phyloP scores from a whole-genome alignment of 2,329 filamentous ascomycete genomes.

The Hymenotorrendiella dingleyae region DNA sequence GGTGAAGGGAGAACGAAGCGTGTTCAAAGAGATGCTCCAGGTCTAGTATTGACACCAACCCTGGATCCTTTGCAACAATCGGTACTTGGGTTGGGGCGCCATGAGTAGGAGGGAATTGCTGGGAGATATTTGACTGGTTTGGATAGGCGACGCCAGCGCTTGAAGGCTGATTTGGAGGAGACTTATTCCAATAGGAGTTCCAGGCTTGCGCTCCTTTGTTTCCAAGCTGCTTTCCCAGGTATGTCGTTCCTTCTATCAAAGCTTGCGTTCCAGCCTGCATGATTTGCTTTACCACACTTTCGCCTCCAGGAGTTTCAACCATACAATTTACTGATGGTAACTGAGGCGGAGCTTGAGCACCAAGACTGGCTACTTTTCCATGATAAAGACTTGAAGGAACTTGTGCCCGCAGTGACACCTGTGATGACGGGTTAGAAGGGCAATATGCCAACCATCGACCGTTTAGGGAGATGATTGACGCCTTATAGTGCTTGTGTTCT shows the following conservation, averaged over 20 bases:
- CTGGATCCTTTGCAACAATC: constrained; percentile 54
- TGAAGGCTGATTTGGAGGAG: constrained; percentile 38
- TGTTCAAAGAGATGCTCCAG: constrained; percentile 51
- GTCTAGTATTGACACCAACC: constrained; percentile 71
- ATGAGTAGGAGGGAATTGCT: constrained; percentile 71
- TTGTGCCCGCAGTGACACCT: constrained; percentile 63
- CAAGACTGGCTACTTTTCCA: constrained; percentile 49
- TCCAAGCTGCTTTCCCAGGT: constrained; percentile 72
- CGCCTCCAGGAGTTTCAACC: constrained; percentile 65
- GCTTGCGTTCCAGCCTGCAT: constrained; percentile 77
- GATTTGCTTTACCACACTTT: constrained; percentile 68
- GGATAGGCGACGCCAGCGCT: constrained; percentile 33
- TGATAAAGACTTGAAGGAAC: constrained; percentile 48
- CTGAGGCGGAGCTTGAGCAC: constrained; percentile 61
- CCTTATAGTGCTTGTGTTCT: constrained; percentile 39
- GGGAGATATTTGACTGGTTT: constrained; percentile 22
- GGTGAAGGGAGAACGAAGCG: constrained; percentile 47
- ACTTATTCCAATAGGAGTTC: constrained; percentile 73
- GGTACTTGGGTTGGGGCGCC: constrained; percentile 49
- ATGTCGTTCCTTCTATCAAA: constrained; percentile 66
- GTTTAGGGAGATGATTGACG: constrained; percentile 62
- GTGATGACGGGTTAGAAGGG: constrained; percentile 63
- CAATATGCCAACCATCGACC: constrained; percentile 75
- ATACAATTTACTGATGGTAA: constrained; percentile 61
- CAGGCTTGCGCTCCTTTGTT: constrained; percentile 72